Base-by-base conservation (phyloP, 345 rosid genomes). In the Salix caprea region DNA sequence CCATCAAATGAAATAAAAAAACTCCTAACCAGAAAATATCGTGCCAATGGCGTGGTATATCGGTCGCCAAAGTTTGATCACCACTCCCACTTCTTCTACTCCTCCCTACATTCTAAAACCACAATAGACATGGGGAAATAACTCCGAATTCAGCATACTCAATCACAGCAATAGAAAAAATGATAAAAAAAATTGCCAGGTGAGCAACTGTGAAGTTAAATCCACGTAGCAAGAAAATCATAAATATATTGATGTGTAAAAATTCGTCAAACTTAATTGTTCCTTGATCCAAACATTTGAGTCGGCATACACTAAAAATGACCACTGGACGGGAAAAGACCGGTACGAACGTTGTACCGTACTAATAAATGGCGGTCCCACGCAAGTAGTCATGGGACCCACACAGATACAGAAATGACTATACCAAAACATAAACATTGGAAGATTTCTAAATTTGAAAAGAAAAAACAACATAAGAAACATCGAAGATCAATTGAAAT, bases 21-120 rank as follows among this genome's bases (percentile, higher is more conserved):
- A 95, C 83, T 2, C 87, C 89, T 81, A 89, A 85, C 97, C 99
- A 95, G 84, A 95, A 95, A 36, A 94, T 84, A 85, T 95, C 99
- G 37, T 92, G 94, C 97, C 97, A 95, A 18, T 80, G 89, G 42
- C 99, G 92, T 1, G 83, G 80, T 32, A 87, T 77, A 74, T 86
- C 89, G 10, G 82, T 74, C 37, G 78, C 79, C 60, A 89, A 68
- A 50, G 80, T 82, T 78, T 90, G 89, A 71, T 79, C 85, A 65
- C 83, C 87, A 52, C 85, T 85, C 5, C 77, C 87, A 75, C 85
- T 88, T 78, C 89, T 84, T 80, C 76, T 81, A 86, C 86, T 90
- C 88, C 96, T 81, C 79, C 88, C 87, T 7, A 78, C 92, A 82
- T 74, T 87, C 99, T 95, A 74, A 60, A 73, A 73, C 37, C 61